phyloP scores from a whole-genome alignment of 2,329 filamentous ascomycete species.

The Stachybotrys chartarum region DNA sequence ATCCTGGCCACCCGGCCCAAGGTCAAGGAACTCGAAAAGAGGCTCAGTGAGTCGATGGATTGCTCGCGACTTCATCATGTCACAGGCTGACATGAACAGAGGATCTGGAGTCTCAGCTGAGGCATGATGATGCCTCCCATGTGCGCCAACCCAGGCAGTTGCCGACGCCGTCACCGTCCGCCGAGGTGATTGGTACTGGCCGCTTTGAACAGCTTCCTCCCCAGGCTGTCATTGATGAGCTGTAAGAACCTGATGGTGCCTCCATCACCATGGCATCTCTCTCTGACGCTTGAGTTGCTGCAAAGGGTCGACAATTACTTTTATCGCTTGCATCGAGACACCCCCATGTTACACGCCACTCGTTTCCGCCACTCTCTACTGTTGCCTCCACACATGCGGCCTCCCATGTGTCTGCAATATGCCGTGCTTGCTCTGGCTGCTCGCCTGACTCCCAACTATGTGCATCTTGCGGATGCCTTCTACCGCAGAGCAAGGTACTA shows the following conservation, averaged over 20 bases:
- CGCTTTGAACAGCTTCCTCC: constrained; percentile 10
- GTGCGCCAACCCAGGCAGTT: not conserved
- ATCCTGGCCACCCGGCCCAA: constrained; percentile 15
- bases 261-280: fast-evolving
- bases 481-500: constrained; percentile 78
- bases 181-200: constrained; percentile 9
- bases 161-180: not conserved
- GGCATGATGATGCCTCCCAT: not conserved
- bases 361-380: constrained; percentile 68
- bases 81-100: constrained; percentile 1
- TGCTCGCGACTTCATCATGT: too few relatives aligned
- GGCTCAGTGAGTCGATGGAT: constrained; percentile 10
- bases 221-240: constrained; percentile 8
- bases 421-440: constrained; percentile 73
- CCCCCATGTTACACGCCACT: constrained; percentile 68
- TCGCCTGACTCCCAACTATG: constrained; percentile 61
- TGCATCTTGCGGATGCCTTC: constrained; percentile 62
- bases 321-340: constrained; percentile 58
- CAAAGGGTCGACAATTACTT: constrained; percentile 48
- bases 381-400: constrained; percentile 61
- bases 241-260: constrained; percentile 5
- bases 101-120: constrained; percentile 28
- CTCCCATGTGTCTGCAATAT: constrained; percentile 74
- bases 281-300: not conserved
- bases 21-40: constrained; percentile 18